Base-by-base conservation (phyloP, 2,329 filamentous ascomycete species). In the Xylariales sp. region DNA sequence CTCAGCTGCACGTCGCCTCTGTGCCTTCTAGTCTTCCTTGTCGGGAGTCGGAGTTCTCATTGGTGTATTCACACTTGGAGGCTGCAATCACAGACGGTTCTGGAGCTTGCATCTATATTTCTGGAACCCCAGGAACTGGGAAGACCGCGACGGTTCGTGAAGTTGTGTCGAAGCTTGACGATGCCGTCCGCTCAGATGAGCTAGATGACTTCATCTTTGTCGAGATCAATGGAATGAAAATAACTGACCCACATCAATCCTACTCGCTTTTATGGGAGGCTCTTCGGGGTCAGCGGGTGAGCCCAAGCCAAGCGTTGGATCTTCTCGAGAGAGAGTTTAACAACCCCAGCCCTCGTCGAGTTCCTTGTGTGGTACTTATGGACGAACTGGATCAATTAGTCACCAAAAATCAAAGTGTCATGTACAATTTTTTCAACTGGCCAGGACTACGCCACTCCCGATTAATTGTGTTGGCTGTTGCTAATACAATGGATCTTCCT, bases 371-470 rank as follows among this genome's bases (percentile, higher is more conserved):
- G 12, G 93, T 98, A 3, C 67, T 98, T 35, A 98, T 98, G 93
- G 93, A 98, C 55, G 93, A 98, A 63, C 74, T 98, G 33, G 93
- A 98, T 59, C 93, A 98, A 63, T 77, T 98, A 6, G 94, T 98
- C 5, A 98, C 93, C 11, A 93, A 91, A 56, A 97, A 95, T 54
- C 94, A 98, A 61, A 91, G 88, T n/a, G 93, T 98, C 64, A 98
- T 98, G 93, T 98, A 98, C 68, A 98, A 98, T 62, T 98, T 98
- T 63, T 98, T 98, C 76, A 98, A 98, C 57, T 98, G 93, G 93
- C 93, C 93, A 4, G 86, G 88, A 10, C 71, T 97, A 38, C 79
- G 87, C 34, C 90, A 98, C 62, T 95, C 88, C 38, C 81, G 90
- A 33, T 73, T 98, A 30, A 96, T 98, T 59, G 94, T 98, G 6